Conservation (phyloP, 768 basidiomycete genomes). For the Sporobolomyces phaffii region DNA sequence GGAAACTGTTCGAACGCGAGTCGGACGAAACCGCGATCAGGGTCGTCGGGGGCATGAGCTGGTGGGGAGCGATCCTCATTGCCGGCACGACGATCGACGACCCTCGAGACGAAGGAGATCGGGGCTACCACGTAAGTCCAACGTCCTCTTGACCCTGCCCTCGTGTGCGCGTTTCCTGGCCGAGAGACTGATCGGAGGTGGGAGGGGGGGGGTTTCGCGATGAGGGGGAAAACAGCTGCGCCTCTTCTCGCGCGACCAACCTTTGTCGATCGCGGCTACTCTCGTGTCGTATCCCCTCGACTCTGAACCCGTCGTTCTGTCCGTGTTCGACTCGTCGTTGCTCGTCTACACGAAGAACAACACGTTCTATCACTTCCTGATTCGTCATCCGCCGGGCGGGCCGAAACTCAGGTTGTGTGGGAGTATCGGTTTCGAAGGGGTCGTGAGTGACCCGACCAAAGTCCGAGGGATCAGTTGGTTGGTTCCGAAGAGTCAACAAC, state of each 20-base stretch:
- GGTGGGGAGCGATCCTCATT: slow-evolving; percentile 94
- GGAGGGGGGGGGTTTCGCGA: too few relatives aligned
- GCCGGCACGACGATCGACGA: too few relatives aligned
- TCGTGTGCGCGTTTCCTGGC: neutral
- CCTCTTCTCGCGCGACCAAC: slow-evolving; percentile 85
- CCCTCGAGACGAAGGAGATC: too few relatives aligned
- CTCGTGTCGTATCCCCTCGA: slow-evolving; percentile 71
- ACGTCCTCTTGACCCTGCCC: too few relatives aligned
- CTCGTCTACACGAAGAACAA: slow-evolving; percentile 93
- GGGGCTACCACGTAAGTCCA: slow-evolving; percentile 66
- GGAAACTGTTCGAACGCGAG: slow-evolving; percentile 80
- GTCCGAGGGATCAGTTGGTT: slow-evolving; percentile 95
- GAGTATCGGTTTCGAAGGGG: slow-evolving; percentile 86
- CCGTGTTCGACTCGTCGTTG: slow-evolving; percentile 87
- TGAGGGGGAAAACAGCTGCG: too few relatives aligned
- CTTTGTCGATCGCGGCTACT: slow-evolving; percentile 73
- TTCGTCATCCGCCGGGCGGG: slow-evolving; percentile 66
- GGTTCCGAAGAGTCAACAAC: slow-evolving; percentile 86
- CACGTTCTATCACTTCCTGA: slow-evolving; percentile 82
- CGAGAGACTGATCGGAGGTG: slow-evolving; percentile 25
- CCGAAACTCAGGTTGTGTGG: slow-evolving; percentile 87
- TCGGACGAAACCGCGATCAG: slow-evolving; percentile 77
- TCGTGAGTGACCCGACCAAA: slow-evolving; percentile 72
- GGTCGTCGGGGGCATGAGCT: slow-evolving; percentile 84
- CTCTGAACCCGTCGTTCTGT: slow-evolving; percentile 75